Conservation (phyloP, 768 basidiomycete genomes). For the Leccinum barrowsii region DNA sequence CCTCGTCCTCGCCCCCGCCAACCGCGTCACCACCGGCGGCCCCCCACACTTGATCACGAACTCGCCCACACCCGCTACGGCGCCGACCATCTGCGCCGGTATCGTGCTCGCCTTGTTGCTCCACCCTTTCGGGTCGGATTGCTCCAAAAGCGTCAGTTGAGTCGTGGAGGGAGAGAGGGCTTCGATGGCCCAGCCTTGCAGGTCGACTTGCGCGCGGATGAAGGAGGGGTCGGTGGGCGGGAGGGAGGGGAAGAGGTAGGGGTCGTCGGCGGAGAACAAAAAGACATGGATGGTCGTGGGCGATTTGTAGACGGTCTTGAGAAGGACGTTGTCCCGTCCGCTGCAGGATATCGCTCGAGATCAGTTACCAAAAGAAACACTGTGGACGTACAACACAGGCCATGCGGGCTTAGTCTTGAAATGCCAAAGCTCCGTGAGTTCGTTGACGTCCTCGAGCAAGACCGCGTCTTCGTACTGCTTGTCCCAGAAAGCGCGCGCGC, state of each 20-base stretch:
- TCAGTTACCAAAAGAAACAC: not conserved
- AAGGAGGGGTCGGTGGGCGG: conserved; percentile 67
- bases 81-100: conserved; percentile 88
- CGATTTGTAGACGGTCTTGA: conserved; percentile 96
- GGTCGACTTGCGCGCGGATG: conserved; percentile 92
- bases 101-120: conserved; percentile 85
- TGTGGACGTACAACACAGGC: conserved; percentile 76
- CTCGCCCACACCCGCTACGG: conserved; percentile 89
- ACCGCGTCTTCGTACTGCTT: conserved; percentile 84
- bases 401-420: conserved; percentile 88
- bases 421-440: conserved; percentile 91
- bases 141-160: conserved; percentile 88
- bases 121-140: conserved; percentile 97
- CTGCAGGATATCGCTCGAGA: conserved; percentile 38
- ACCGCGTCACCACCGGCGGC: conserved; percentile 84
- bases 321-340: conserved; percentile 84
- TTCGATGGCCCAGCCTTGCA: conserved; percentile 99
- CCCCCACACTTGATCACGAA: conserved; percentile 95
- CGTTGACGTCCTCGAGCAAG: conserved; percentile 85
- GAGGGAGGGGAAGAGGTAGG: conserved; percentile 75
- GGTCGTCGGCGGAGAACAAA: conserved; percentile 90
- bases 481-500: conserved; percentile 83
- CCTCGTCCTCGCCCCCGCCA: conserved; percentile 73
- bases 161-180: conserved; percentile 93
- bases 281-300: conserved; percentile 94